A percentile compares a stretch with the other conserved stretches of the same genome.
phyloP scores from a whole-genome alignment of 2,329 filamentous ascomycete species.

The Elsinoe perseae region DNA sequence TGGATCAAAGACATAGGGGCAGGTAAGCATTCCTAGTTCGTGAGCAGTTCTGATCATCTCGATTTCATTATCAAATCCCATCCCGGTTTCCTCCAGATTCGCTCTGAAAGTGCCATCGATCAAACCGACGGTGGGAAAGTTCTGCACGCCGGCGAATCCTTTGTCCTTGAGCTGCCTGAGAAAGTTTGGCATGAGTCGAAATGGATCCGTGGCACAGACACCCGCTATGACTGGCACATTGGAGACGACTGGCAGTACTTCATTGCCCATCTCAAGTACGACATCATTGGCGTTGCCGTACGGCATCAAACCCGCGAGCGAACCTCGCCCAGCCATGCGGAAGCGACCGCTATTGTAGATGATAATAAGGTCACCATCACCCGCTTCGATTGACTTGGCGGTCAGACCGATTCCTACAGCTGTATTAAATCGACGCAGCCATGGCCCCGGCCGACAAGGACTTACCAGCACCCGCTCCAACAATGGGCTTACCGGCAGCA shows the following conservation, averaged over 20 bases:
- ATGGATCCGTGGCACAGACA: slow-evolving; percentile 64
- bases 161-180: slow-evolving; percentile 52
- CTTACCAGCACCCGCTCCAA: slow-evolving; percentile 58
- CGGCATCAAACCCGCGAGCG: slow-evolving; percentile 61
- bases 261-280: slow-evolving; percentile 61
- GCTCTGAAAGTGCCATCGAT: slow-evolving; percentile 61
- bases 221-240: slow-evolving; percentile 61
- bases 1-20: slow-evolving; percentile 61
- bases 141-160: slow-evolving; percentile 63
- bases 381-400: slow-evolving; percentile 62
- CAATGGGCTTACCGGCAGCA: slow-evolving; percentile 49
- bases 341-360: slow-evolving; percentile 67
- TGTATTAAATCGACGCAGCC: too few species aligned
- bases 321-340: slow-evolving; percentile 64
- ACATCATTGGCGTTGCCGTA: slow-evolving; percentile 64
- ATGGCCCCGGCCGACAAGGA: too few species aligned
- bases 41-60: slow-evolving; percentile 57
- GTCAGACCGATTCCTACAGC: slow-evolving; percentile 63
- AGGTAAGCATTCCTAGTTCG: slow-evolving; percentile 55
- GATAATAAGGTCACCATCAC: slow-evolving; percentile 61
- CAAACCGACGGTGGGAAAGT: slow-evolving; percentile 65
- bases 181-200: slow-evolving; percentile 55
- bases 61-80: slow-evolving; percentile 60
- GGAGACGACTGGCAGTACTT: slow-evolving; percentile 58
- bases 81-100: slow-evolving; percentile 64